Percentiles rank a stretch among this genome's conserved stretches.
These are phyloP conservation scores for Corylus americana DNA, from an alignment of 306 rosid species.

Conservation along the genomic window DNA sequence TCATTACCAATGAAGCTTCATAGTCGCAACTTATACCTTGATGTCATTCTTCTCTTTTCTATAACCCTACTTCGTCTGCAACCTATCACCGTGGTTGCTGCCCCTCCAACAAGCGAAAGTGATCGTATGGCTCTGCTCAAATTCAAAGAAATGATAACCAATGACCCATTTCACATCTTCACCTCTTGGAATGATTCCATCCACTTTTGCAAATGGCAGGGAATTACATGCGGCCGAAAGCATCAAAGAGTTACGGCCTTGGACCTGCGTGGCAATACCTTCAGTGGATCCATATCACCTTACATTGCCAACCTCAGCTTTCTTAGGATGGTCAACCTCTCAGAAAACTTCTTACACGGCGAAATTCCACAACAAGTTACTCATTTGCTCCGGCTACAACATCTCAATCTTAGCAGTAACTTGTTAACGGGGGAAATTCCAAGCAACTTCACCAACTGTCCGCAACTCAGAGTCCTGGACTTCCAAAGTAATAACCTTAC, in stretches of 20 bases:
- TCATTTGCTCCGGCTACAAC: background rate
- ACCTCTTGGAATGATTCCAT: slow-evolving; percentile 43
- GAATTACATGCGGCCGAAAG: slow-evolving; percentile 34
- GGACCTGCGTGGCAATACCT: background rate
- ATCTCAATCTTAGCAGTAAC: slow-evolving; percentile 10
- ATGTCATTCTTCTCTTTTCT: no score
- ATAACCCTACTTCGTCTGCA: no score
- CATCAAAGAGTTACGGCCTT: slow-evolving; percentile 36
- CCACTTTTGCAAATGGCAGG: slow-evolving; percentile 43
- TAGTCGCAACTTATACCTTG: no score
- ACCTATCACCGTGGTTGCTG: no score
- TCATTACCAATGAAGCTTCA: no score
- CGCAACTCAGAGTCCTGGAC: background rate
- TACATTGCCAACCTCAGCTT: slow-evolving; percentile 32
- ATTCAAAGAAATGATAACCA: slow-evolving; percentile 30
- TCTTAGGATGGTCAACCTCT: background rate
- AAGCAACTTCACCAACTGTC: slow-evolving; percentile 25
- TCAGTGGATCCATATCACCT: slow-evolving; percentile 46
- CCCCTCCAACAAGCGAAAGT: background rate
- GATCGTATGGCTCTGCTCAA: slow-evolving; percentile 35
- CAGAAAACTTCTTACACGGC: slow-evolving; percentile 19
- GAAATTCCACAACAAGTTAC: slow-evolving; percentile 34
- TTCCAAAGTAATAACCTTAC: background rate
- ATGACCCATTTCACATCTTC: slow-evolving; percentile 17
- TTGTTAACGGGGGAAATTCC: slow-evolving; percentile 40